Evolutionary conservation across 2,329 filamentous ascomycete genomes (phyloP).

Genomic region (Parasarocladium wereldwijsianum): DNA sequence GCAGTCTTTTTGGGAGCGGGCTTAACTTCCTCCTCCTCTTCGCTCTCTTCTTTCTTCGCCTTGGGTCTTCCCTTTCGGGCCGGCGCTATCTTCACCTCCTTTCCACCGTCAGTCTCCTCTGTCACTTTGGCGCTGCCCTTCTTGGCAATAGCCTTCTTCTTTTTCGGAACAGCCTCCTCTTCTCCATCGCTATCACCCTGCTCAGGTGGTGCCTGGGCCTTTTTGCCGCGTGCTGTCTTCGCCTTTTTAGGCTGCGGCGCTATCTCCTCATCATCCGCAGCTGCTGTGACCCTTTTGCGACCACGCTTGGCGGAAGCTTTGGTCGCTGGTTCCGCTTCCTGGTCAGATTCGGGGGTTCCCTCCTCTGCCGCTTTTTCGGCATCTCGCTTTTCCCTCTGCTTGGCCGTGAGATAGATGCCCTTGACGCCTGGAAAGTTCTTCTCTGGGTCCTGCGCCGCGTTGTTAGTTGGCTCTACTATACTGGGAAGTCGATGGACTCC

Average conservation of each 20-base stretch:
- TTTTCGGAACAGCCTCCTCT: no score
- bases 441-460: slow-evolving; percentile 50
- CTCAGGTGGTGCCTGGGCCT: no score
- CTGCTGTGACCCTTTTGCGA: slow-evolving; percentile 19
- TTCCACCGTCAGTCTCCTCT: slow-evolving; percentile 4
- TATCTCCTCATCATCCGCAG: slow-evolving; percentile 18
- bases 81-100: not conserved
- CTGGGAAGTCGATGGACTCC: slow-evolving; percentile 16
- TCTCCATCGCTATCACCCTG: no score
- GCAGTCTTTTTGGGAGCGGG: slow-evolving; percentile 5
- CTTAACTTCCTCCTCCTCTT: not conserved
- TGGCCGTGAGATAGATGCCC: slow-evolving; percentile 40
- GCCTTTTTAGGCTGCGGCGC: slow-evolving; percentile 21
- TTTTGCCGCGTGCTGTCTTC: slow-evolving; percentile 11
- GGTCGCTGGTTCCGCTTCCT: slow-evolving; percentile 15
- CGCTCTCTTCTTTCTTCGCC: slow-evolving; percentile 1
- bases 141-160: no score
- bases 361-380: slow-evolving; percentile 15
- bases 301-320: slow-evolving; percentile 17
- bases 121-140: not conserved
- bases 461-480: slow-evolving; percentile 1
- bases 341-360: slow-evolving; percentile 11
- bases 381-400: slow-evolving; percentile 20
- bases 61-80: slow-evolving; percentile 10
- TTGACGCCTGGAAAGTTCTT: slow-evolving; percentile 54